Conservation (phyloP, 306 rosid genomes). For the Dalbergia oliveri region DNA sequence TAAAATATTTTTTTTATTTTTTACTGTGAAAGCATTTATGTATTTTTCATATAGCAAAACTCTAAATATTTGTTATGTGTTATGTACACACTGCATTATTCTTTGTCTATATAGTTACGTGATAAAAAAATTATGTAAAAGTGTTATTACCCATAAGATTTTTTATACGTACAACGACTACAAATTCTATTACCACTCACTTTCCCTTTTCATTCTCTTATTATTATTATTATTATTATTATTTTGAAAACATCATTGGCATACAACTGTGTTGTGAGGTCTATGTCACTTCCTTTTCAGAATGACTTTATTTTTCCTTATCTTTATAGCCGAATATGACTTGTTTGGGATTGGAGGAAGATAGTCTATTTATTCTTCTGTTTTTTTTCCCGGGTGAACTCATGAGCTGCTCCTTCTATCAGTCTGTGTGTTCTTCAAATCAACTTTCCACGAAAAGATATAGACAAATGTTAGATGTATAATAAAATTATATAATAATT, state of each 20-base stretch:
- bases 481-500: too few relatives aligned
- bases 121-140: too few relatives aligned
- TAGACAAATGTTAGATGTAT: too few relatives aligned
- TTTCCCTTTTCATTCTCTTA: not conserved
- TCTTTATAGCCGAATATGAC: not conserved
- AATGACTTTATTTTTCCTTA: not conserved
- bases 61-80: too few relatives aligned
- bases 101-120: too few relatives aligned
- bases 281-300: not conserved
- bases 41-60: too few relatives aligned
- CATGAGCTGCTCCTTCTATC: not conserved
- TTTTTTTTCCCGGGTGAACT: not conserved
- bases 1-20: too few relatives aligned
- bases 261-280: not conserved
- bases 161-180: too few relatives aligned
- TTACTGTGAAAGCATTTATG: too few relatives aligned
- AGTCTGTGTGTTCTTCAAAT: not conserved
- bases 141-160: too few relatives aligned
- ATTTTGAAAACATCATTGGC: not conserved
- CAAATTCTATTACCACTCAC: not conserved
- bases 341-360: not conserved
- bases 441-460: not conserved
- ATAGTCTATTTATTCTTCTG: not conserved
- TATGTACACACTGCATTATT: too few relatives aligned
- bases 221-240: too few relatives aligned